A percentile compares a stretch with the other conserved stretches of the same genome.
Evolutionary conservation across 352 stramenopile genomes (phyloP).

Genomic region (Phytophthora meadii): DNA sequence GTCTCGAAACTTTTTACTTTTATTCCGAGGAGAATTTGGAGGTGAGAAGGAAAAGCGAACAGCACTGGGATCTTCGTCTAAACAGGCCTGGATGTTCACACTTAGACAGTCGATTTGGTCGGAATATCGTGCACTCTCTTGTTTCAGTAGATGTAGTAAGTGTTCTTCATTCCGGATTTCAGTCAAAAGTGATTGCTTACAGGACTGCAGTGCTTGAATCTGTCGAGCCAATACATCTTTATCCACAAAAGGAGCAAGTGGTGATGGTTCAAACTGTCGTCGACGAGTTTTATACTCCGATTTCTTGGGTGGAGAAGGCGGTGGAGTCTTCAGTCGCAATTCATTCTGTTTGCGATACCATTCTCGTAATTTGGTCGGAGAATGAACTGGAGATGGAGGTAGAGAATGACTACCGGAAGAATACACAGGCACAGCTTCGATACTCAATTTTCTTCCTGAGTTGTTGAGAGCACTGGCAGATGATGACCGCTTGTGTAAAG

Average conservation of each 20-base stretch:
- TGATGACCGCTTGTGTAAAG: slow-evolving; percentile 22
- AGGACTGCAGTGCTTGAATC: slow-evolving; percentile 70
- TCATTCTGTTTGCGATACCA: slow-evolving; percentile 46
- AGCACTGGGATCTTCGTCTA: slow-evolving; percentile 27
- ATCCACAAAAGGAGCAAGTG: slow-evolving; percentile 40
- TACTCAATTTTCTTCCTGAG: slow-evolving; percentile 2
- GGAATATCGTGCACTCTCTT: slow-evolving; percentile 47
- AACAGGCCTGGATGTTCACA: slow-evolving; percentile 55
- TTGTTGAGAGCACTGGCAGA: slow-evolving; percentile 29
- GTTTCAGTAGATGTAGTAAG: slow-evolving; percentile 64
- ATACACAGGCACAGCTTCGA: neutral
- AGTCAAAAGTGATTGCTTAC: slow-evolving; percentile 64
- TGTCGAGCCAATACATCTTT: slow-evolving; percentile 54
- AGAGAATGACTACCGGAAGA: slow-evolving; percentile 25
- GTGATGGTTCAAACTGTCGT: slow-evolving; percentile 12
- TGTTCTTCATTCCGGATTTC: slow-evolving; percentile 76
- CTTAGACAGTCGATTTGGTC: slow-evolving; percentile 66
- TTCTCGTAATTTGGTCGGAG: slow-evolving; percentile 30
- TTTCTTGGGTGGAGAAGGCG: slow-evolving; percentile 25
- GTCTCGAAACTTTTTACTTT: slow-evolving; percentile 44
- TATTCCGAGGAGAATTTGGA: slow-evolving; percentile 28
- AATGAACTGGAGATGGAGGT: slow-evolving; percentile 29
- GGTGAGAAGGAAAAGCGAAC: slow-evolving; percentile 35
- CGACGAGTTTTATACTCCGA: slow-evolving; percentile 10
- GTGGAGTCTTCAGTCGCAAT: slow-evolving; percentile 20